These are phyloP conservation scores for Salisapilia sapeloensis DNA, from an alignment of 352 stramenopile species.

Conservation along the genomic window DNA sequence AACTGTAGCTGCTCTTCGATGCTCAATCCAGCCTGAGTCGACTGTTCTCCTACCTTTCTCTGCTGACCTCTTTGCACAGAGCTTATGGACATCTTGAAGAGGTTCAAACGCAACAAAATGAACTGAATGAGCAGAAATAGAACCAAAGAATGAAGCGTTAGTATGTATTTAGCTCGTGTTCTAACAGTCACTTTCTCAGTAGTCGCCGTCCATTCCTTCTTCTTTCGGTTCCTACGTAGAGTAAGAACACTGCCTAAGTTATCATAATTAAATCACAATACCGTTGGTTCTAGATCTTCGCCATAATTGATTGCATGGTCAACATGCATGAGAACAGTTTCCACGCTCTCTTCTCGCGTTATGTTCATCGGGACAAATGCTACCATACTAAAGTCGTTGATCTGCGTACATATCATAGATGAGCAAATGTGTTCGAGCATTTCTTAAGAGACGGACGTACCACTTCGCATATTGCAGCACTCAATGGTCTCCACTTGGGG, in stretches of 20 bases:
- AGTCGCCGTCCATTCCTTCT: slow-evolving; percentile 22
- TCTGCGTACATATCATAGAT: slow-evolving; percentile 14
- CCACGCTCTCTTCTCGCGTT: slow-evolving; percentile 91
- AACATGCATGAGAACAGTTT: slow-evolving; percentile 89
- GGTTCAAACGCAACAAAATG: no score
- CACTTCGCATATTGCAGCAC: slow-evolving; percentile 72
- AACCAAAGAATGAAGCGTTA: background rate
- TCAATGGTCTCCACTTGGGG: slow-evolving; percentile 70
- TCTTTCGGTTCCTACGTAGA: slow-evolving; percentile 46
- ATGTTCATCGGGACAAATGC: slow-evolving; percentile 96
- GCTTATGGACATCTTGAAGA: no score
- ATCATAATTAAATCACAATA: slow-evolving; percentile 5
- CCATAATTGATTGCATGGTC: slow-evolving; percentile 96
- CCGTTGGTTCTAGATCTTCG: slow-evolving; percentile 87
- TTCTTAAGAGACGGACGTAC: slow-evolving; percentile 13
- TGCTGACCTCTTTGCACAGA: no score
- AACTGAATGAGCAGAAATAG: no score
- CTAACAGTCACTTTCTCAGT: background rate
- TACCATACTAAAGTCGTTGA: slow-evolving; percentile 95
- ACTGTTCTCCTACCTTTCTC: no score
- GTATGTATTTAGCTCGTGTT: slow-evolving; percentile 1
- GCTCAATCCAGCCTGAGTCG: slow-evolving; percentile 18
- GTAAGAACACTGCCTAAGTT: background rate
- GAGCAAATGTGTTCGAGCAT: slow-evolving; percentile 1
- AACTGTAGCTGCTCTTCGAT: slow-evolving; percentile 71